A percentile compares a stretch with the other conserved stretches of the same genome.
Conservation (phyloP, 2,329 filamentous ascomycete genomes). For the Domatiomyces catenatus region DNA sequence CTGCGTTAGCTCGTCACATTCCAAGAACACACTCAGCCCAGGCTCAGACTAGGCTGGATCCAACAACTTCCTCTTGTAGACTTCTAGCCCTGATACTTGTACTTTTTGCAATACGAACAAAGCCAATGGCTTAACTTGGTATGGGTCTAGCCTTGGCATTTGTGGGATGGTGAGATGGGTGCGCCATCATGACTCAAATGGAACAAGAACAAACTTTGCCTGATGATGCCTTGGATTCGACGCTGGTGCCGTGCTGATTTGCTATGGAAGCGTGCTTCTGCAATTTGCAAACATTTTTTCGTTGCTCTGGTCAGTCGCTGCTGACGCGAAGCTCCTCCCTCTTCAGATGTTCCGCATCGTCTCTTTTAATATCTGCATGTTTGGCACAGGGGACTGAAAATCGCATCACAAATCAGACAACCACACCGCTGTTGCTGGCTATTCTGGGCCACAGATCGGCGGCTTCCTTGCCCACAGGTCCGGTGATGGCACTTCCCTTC, state of each 20-base stretch:
- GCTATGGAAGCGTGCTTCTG: neutral
- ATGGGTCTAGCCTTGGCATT: neutral
- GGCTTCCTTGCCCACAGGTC: conserved; percentile 98
- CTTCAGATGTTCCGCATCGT: neutral
- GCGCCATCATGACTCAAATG: neutral
- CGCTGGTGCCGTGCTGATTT: neutral
- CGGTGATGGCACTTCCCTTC: conserved; percentile 99
- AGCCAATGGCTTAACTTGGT: neutral
- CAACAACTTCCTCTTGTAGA: neutral
- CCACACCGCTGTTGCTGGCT: conserved; percentile 98
- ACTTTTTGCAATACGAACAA: neutral
- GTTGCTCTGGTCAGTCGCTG: neutral
- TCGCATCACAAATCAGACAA: conserved; percentile 62
- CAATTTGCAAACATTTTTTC: neutral
- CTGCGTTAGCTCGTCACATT: neutral
- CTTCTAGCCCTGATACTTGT: neutral
- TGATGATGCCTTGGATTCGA: neutral
- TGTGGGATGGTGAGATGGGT: neutral
- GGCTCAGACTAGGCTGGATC: neutral
- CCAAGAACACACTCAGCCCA: neutral
- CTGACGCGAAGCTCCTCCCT: neutral
- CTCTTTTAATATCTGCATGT: neutral
- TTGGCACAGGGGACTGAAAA: neutral
- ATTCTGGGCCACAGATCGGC: conserved; percentile 99
- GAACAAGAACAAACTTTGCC: neutral